A percentile compares a stretch with the other conserved stretches of the same genome.
Conservation (phyloP, 257 asterid species). For the Solanum megistacrolobum region DNA sequence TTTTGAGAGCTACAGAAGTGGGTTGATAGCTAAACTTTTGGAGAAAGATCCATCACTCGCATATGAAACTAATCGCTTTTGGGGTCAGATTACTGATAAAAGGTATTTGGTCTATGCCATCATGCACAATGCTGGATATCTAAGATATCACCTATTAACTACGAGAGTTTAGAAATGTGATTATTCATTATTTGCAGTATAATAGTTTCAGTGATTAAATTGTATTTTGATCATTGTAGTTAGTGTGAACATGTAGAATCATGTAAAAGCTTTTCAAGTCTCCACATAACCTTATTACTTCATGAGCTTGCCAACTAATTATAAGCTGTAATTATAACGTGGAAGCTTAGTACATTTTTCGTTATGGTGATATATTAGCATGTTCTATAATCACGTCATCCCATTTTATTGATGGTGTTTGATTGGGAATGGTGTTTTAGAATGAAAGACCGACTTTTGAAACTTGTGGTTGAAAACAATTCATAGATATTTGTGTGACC, state of each 20-base stretch:
- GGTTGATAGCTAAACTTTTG: constrained; percentile 71
- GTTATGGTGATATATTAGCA: not conserved
- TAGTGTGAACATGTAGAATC: not conserved
- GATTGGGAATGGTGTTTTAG: not conserved
- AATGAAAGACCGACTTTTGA: not conserved
- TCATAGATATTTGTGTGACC: not conserved
- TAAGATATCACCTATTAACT: not conserved
- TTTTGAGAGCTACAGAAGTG: constrained; percentile 69
- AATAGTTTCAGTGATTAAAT: not conserved
- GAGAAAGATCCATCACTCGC: constrained; percentile 95
- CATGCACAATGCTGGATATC: not conserved
- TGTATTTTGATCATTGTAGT: not conserved
- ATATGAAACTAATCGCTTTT: constrained; percentile 70
- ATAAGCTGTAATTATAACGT: not conserved
- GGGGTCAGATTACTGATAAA: constrained; percentile 90
- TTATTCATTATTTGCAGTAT: not conserved
- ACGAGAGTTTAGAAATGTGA: not conserved
- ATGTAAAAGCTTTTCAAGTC: not conserved
- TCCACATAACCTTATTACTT: not conserved
- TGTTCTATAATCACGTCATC: not conserved
- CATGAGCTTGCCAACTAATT: not conserved
- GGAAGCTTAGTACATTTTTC: not conserved
- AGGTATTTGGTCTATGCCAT: constrained; percentile 38
- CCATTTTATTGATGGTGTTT: not conserved
- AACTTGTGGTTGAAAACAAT: not conserved